Evolutionary conservation across 257 asterid genomes (phyloP).

Genomic region (Nicotiana obtusifolia): DNA sequence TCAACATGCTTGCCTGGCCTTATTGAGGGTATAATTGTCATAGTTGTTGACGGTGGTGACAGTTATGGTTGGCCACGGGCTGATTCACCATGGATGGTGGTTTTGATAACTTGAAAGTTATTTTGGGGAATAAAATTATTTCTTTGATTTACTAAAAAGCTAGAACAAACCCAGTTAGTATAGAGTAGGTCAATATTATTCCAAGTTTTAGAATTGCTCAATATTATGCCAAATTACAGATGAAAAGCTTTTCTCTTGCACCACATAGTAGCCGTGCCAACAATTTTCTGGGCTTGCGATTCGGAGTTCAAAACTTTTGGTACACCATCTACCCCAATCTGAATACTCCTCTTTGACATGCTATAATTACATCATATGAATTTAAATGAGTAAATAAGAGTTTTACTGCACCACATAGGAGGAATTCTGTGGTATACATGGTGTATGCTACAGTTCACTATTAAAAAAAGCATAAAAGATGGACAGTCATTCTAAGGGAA

Average conservation of each 20-base stretch:
- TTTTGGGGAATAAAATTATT: too few relatives aligned
- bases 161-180: too few relatives aligned
- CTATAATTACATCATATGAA: neutral
- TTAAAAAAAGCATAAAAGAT: neutral
- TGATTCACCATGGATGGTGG: too few relatives aligned
- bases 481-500: neutral
- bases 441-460: neutral
- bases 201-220: neutral
- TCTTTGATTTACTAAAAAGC: too few relatives aligned
- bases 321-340: too few relatives aligned
- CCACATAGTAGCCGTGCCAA: neutral
- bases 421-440: neutral
- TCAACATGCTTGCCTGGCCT: too few relatives aligned
- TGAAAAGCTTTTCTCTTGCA: neutral
- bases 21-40: too few relatives aligned
- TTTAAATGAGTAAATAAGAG: neutral
- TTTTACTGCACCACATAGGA: neutral
- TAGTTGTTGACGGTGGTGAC: too few relatives aligned
- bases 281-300: too few relatives aligned
- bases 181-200: neutral
- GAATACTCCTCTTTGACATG: neutral
- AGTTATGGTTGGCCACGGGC: too few relatives aligned
- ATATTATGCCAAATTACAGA: neutral
- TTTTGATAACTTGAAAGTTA: too few relatives aligned
- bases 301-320: too few relatives aligned